These are phyloP conservation scores for Globisporangium paddicum DNA, from an alignment of 352 stramenopile species.

Conservation along the genomic window DNA sequence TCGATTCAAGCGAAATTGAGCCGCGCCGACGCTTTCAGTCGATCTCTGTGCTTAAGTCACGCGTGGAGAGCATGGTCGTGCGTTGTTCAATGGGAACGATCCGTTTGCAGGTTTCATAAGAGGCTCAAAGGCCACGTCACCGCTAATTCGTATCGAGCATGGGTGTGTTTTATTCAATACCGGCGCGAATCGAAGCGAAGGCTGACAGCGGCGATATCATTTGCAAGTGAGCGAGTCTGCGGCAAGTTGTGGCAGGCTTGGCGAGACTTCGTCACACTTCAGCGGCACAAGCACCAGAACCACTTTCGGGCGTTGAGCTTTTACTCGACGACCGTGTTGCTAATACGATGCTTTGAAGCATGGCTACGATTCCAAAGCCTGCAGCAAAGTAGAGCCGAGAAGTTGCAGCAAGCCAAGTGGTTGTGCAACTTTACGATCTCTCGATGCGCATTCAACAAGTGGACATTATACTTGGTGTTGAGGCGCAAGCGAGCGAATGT, in stretches of 20 bases:
- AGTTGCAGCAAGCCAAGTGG: neutral
- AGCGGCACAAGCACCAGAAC: constrained; percentile 21
- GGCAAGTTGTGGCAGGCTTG: constrained; percentile 17
- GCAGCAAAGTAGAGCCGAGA: neutral
- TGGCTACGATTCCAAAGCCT: constrained; percentile 2
- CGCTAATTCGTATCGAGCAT: constrained; percentile 5
- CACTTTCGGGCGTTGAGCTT: constrained; percentile 22
- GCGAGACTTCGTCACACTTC: constrained; percentile 14
- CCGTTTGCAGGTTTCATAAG: constrained; percentile 4
- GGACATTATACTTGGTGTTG: neutral
- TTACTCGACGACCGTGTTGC: constrained; percentile 24
- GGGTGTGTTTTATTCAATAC: constrained; percentile 1
- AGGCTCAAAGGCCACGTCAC: constrained; percentile 7
- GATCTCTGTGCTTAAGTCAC: constrained; percentile 13
- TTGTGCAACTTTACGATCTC: neutral
- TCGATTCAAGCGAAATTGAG: constrained; percentile 2
- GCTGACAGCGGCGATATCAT: neutral
- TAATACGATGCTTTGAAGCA: constrained; percentile 14
- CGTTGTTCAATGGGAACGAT: constrained; percentile 12
- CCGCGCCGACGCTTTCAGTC: constrained; percentile 20
- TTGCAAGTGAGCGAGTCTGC: constrained; percentile 3
- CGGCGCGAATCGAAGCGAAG: constrained; percentile 10
- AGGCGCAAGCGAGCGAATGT: neutral
- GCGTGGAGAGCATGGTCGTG: constrained; percentile 21
- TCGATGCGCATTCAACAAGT: neutral